Conservation (phyloP, 2,329 filamentous ascomycete species). For the Dothidotthia symphoricarpi region DNA sequence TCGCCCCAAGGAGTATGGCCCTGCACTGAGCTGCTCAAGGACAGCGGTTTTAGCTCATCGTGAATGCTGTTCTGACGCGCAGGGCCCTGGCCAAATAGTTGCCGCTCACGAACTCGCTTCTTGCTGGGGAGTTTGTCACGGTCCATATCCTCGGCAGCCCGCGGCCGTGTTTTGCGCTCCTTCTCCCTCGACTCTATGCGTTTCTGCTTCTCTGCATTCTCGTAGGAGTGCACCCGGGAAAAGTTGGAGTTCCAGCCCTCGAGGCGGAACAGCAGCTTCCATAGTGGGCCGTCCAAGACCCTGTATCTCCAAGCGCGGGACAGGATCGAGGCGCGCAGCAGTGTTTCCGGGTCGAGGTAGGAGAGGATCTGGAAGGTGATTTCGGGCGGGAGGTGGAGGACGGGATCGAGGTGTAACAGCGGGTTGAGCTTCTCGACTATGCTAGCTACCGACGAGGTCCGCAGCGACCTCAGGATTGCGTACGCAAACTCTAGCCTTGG, state of each 20-base stretch:
- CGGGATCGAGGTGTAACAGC: conserved; percentile 88
- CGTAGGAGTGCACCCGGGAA: conserved; percentile 63
- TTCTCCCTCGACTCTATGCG: conserved; percentile 37
- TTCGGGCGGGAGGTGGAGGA: conserved; percentile 80
- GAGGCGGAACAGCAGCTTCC: conserved; percentile 76
- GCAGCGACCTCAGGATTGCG: conserved; percentile 71
- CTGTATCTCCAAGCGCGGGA: conserved; percentile 80
- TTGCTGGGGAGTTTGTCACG: conserved; percentile 53
- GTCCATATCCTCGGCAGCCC: conserved; percentile 49
- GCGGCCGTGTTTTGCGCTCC: conserved; percentile 48
- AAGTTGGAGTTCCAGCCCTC: conserved; percentile 81
- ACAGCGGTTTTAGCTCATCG: conserved; percentile 19
- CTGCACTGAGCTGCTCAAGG: conserved; percentile 19
- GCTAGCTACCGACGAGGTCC: conserved; percentile 73
- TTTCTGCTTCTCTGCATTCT: conserved; percentile 53
- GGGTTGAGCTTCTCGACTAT: conserved; percentile 80
- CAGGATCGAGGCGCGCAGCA: conserved; percentile 74
- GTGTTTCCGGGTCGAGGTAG: conserved; percentile 76
- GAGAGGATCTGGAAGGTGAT: conserved; percentile 87
- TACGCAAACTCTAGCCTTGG: conserved; percentile 69
- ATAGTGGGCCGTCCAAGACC: conserved; percentile 79
- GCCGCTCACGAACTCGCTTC: conserved; percentile 51
- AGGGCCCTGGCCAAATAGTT: conserved; percentile 41
- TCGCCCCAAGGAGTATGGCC: conserved; percentile 42
- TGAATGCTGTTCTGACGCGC: conserved; percentile 22